A percentile compares a stretch with the other conserved stretches of the same genome.
Evolutionary conservation across 2,329 filamentous ascomycete species (phyloP).

Genomic region (Pseudogymnoascus sp.): DNA sequence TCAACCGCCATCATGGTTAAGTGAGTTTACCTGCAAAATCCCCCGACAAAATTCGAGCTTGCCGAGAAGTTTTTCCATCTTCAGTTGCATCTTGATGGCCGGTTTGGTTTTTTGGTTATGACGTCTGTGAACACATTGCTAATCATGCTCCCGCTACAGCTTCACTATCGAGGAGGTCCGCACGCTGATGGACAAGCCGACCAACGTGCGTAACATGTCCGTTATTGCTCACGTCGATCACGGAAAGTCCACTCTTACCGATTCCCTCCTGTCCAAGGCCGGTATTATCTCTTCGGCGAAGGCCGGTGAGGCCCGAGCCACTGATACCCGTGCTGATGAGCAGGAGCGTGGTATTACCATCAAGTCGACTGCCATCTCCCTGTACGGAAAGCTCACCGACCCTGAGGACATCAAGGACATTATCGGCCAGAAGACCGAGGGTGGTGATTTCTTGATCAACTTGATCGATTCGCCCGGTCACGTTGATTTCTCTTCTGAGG

Average conservation of each 20-base stretch:
- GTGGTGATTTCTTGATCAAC: conserved; percentile 99
- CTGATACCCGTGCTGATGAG: conserved; percentile 93
- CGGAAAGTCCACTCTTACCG: conserved; percentile 99
- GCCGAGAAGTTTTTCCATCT: not conserved
- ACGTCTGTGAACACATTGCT: conserved; percentile 30
- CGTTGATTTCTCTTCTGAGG: conserved; percentile 99
- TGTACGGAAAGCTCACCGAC: conserved; percentile 77
- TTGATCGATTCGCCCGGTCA: conserved; percentile 99
- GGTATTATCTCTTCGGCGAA: conserved; percentile 99
- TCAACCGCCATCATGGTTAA: conserved; percentile 99
- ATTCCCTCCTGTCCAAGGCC: conserved; percentile 97
- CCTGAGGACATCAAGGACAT: conserved; percentile 93
- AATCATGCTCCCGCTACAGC: conserved; percentile 51
- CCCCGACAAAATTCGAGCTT: conserved; percentile 2
- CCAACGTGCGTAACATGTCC: conserved; percentile 89
- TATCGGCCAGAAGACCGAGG: conserved; percentile 74
- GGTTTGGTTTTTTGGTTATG: conserved; percentile 2
- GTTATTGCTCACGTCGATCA: conserved; percentile 99
- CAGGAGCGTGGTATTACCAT: conserved; percentile 99
- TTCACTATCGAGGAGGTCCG: conserved; percentile 97
- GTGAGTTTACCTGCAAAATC: conserved; percentile 53
- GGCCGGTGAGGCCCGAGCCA: conserved; percentile 91
- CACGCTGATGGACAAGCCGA: conserved; percentile 69
- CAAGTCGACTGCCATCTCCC: conserved; percentile 99
- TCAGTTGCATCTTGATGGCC: not conserved